Base-by-base conservation (phyloP, 805 yeast species). In the Candida qinlingensis region DNA sequence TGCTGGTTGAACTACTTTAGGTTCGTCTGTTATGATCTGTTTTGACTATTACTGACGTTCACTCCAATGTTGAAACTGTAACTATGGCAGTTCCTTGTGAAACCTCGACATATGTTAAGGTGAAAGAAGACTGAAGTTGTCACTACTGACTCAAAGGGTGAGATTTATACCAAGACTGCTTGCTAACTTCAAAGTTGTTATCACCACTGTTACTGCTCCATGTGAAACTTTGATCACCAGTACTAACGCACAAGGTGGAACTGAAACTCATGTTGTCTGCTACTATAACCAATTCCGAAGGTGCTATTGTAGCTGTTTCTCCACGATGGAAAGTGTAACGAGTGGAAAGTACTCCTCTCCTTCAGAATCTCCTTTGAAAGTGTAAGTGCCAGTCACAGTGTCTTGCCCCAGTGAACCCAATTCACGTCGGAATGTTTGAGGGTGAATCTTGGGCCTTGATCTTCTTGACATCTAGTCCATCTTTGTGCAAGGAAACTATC, bases 1-100 rank as follows among this genome's bases (percentile, higher is more conserved):
- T n/a, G 44, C 50, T 40, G 47, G 35, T 54, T 54, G 41, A 46
- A 45, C 31, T 8, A 42, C 46, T 25, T 26, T 36, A 10, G 38
- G 37, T 12, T 10, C 7, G 4, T 19, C 4, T 7, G 39, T 39
- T 5, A 27, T 10, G 37, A 30, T 19, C 4, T 7, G 39, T 39
- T 5, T 26, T 10, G 37, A 30, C 43, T 13, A 29, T 45, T 12
- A 45, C 44, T 28, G 44, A 45, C 12, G 31, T 19, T n/a, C 29
- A 39, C 29, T 31, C 35, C 12, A 28, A n/a, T 8, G 42, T 44
- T n/a, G 25, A 31, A 12, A 48, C 51, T 8, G 27, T 39, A 26
- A 42, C 45, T 6, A 46, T 42, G 11, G 42, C 44, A 33, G 45
- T 42, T 12, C 45, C 49, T 9, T 42, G 45, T 26, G 39, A 37